Conservation (phyloP, 2,329 filamentous ascomycete species). For the Grosmannia clavigera region DNA sequence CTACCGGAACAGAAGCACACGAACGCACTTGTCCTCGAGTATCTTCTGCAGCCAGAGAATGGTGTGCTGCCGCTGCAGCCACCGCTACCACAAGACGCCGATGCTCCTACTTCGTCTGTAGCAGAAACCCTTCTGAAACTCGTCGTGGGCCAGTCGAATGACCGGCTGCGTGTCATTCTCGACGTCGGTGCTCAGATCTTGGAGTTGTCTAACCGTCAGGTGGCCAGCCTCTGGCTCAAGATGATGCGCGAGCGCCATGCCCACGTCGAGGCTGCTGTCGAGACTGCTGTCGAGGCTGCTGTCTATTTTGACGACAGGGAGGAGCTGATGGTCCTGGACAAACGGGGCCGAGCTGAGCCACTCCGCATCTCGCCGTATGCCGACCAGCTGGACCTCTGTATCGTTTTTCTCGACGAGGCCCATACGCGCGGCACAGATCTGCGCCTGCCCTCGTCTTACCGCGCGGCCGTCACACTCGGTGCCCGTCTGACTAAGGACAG, state of each 20-base stretch:
- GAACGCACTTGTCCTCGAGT: conserved; percentile 51
- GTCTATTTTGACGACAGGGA: conserved; percentile 48
- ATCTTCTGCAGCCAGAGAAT: conserved; percentile 45
- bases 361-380: conserved; percentile 48
- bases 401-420: conserved; percentile 58
- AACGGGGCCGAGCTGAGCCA: conserved; percentile 27
- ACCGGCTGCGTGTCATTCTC: conserved; percentile 44
- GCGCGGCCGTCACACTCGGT: conserved; percentile 57
- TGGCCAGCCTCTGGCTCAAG: conserved; percentile 43
- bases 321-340: conserved; percentile 39
- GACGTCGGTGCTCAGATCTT: conserved; percentile 62
- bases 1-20: conserved; percentile 45
- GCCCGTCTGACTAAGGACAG: conserved; percentile 54
- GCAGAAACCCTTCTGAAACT: conserved; percentile 31
- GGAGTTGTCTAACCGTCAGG: conserved; percentile 43
- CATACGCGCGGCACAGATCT: conserved; percentile 62
- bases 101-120: conserved; percentile 2
- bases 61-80: conserved; percentile 18
- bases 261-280: conserved; percentile 30
- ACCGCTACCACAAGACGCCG: not conserved
- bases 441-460: conserved; percentile 42
- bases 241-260: too few species aligned
- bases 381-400: conserved; percentile 41
- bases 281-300: conserved; percentile 23
- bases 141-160: conserved; percentile 23